Evolutionary conservation across 257 asterid genomes (phyloP).

Genomic region (Solanum neorickii): DNA sequence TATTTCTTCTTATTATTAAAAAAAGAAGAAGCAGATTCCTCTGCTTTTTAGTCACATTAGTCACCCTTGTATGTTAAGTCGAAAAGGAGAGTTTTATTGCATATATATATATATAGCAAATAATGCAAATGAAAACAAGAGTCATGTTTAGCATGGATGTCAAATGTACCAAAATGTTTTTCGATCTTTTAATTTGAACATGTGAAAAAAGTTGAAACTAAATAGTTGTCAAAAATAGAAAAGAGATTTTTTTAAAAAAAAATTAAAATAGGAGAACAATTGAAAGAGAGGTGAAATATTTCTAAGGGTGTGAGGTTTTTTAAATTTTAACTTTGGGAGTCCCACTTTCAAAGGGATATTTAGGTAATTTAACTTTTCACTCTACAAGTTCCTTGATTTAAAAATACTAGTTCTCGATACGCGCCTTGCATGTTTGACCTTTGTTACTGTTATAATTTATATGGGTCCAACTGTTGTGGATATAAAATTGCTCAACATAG

Average conservation of each 20-base stretch:
- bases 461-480: too few species aligned
- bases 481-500: too few species aligned
- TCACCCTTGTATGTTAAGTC: not conserved
- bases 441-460: too few species aligned
- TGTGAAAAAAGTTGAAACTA: too few species aligned
- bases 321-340: not conserved
- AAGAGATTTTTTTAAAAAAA: too few species aligned
- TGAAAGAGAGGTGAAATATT: not conserved
- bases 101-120: not conserved
- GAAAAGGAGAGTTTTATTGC: not conserved
- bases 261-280: not conserved
- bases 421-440: too few species aligned
- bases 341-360: not conserved
- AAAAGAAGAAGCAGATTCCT: not conserved
- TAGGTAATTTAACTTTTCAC: not conserved
- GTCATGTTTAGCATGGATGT: too few species aligned
- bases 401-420: too few species aligned
- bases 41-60: not conserved
- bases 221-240: not conserved
- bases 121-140: not conserved
- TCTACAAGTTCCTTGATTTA: not conserved
- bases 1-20: not conserved
- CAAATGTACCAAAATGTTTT: not conserved
- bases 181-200: too few species aligned
- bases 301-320: not conserved